Conservation (phyloP, 257 asterid genomes). For the Haberlea rhodopensis region DNA sequence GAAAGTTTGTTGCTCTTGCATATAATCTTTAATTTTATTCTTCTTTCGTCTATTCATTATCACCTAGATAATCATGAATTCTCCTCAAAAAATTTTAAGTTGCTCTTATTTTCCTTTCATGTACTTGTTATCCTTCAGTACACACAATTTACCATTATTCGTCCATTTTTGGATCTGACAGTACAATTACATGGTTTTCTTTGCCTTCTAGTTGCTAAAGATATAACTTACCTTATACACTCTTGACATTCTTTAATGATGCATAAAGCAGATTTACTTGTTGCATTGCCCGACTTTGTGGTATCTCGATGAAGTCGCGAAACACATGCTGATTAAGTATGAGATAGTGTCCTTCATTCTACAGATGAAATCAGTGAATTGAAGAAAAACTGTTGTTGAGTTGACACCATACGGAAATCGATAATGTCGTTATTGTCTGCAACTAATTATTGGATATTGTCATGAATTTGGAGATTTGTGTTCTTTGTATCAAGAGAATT, state of each 20-base stretch:
- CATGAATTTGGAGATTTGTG: slow-evolving; percentile 45
- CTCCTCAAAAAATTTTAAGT: too few species aligned
- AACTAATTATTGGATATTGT: slow-evolving; percentile 17
- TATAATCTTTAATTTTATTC: neutral
- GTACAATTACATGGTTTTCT: neutral
- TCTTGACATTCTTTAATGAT: too few species aligned
- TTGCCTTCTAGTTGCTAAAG: too few species aligned
- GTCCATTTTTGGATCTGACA: neutral
- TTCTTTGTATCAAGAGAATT: slow-evolving; percentile 73
- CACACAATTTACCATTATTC: neutral
- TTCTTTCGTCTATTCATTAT: neutral
- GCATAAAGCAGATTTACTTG: too few species aligned
- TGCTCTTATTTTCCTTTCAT: too few species aligned
- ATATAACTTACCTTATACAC: too few species aligned
- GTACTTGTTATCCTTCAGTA: slow-evolving; percentile 6
- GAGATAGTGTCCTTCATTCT: slow-evolving; percentile 9
- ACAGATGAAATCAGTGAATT: neutral
- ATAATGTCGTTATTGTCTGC: neutral
- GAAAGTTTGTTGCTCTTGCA: slow-evolving; percentile 2
- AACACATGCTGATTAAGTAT: neutral
- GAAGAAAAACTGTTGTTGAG: slow-evolving; percentile 18
- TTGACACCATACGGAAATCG: slow-evolving; percentile 21
- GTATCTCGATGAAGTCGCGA: too few species aligned
- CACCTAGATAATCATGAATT: too few species aligned
- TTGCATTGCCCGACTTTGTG: too few species aligned